phyloP scores from a whole-genome alignment of 73 alveolate genomes.

The Effrenium voratum region DNA sequence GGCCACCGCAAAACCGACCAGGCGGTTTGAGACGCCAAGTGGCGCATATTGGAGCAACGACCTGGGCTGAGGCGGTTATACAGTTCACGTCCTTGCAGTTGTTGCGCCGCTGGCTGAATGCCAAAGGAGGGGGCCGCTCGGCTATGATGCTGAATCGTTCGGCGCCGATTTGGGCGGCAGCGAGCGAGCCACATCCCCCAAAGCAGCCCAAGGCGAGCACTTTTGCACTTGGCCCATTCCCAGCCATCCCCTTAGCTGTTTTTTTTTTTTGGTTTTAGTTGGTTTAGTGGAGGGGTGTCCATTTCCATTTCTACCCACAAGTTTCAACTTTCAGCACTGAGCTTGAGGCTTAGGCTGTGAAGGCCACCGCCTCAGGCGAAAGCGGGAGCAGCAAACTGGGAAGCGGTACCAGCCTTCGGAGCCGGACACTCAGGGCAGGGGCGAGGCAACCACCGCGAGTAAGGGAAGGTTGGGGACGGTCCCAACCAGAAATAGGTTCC shows the following conservation, averaged over 20 bases:
- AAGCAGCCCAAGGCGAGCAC: neutral
- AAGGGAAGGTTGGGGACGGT: no score
- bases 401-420: constrained; percentile 61
- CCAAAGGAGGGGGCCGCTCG: constrained; percentile 52
- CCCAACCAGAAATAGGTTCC: no score
- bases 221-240: no score
- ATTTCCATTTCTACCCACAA: no score
- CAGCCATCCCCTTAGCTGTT: neutral
- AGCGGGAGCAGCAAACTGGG: constrained; percentile 66
- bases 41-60: neutral
- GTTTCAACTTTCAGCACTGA: neutral
- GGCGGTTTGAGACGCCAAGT: neutral
- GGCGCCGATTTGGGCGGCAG: neutral
- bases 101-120: constrained; percentile 71
- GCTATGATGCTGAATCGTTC: neutral
- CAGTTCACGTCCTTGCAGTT: constrained; percentile 76
- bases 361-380: constrained; percentile 9
- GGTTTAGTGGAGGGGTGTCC: neutral
- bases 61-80: constrained; percentile 21
- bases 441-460: neutral
- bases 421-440: neutral
- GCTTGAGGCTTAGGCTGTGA: neutral
- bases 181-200: neutral
- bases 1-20: neutral
- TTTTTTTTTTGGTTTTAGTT: neutral